Evolutionary conservation across 768 basidiomycete genomes (phyloP), one percentile per base, ranked within the genome.

Genomic region (Mycena leptocephala): DNA sequence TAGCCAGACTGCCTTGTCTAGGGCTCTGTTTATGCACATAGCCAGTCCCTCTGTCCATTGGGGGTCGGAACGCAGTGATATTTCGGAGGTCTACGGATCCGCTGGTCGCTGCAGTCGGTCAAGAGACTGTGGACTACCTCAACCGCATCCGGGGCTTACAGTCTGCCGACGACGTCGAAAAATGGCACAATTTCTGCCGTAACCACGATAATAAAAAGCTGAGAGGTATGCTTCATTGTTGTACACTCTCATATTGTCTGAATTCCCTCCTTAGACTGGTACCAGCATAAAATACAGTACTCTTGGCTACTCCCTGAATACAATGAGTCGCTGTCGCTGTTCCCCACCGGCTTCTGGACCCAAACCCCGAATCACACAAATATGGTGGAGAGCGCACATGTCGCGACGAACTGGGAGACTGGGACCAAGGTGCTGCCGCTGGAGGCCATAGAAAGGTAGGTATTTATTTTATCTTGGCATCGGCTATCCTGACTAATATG

Each of bases 201-300:
- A 37, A 16, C 5, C 33, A 61, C 33, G 32, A 37, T 33, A 61
- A 37, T 20, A 35, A 39, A 24, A n/a, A 61, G 14, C 24, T 64
- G 20, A 41, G 63, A 64, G 63, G 63, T 46, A 43, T 22, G 26
- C 24, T 9, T 18, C 9, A 11, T n/a, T n/a, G n/a, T n/a, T n/a
- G n/a, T n/a, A n/a, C n/a, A n/a, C n/a, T n/a, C n/a, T n/a, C n/a
- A n/a, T n/a, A n/a, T n/a, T n/a, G n/a, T n/a, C n/a, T n/a, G n/a
- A n/a, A n/a, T n/a, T n/a, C n/a, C n/a, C 14, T 55, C 26, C 3
- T 13, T 43, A 69, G 67, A 55, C 28, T 69, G 53, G 67, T 58
- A 69, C 24, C 11, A 46, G 26, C 67, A 69, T 26, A 69, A 69
- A 53, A 32, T 69, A 0, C 55, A 26, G 28, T 69, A 69, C 55